These are phyloP conservation scores for Excoecaria cochinchinensis DNA, from an alignment of 345 rosid genomes.

Conservation along the genomic window DNA sequence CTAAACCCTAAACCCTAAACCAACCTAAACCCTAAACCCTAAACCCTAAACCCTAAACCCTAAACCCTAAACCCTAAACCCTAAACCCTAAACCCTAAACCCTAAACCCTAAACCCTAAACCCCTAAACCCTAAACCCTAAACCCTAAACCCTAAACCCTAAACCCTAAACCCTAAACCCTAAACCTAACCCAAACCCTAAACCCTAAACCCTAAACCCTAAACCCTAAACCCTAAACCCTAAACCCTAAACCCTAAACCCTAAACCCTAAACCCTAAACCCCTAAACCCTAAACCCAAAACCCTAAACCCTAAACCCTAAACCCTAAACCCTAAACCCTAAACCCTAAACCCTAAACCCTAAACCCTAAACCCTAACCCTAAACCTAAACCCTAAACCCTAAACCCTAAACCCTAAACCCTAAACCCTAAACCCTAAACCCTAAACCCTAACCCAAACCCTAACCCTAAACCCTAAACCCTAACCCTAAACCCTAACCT, in stretches of 20 bases:
- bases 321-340: constrained; percentile 17
- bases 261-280: constrained; percentile 23
- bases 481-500: background rate
- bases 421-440: constrained; percentile 19
- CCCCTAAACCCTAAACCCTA: constrained; percentile 19
- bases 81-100: constrained; percentile 18
- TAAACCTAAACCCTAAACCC: constrained; percentile 26
- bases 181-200: constrained; percentile 15
- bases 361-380: constrained; percentile 7
- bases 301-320: constrained; percentile 29
- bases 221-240: constrained; percentile 28
- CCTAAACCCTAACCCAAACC: constrained; percentile 12
- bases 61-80: constrained; percentile 10
- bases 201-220: constrained; percentile 33
- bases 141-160: constrained; percentile 19
- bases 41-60: constrained; percentile 32
- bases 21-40: background rate
- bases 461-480: constrained; percentile 12
- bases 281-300: constrained; percentile 27
- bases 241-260: constrained; percentile 26
- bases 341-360: constrained; percentile 23
- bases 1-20: constrained; percentile 22
- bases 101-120: constrained; percentile 12
- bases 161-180: constrained; percentile 23
- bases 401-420: constrained; percentile 22